Evolutionary conservation across 2,329 filamentous ascomycete genomes (phyloP).

Genomic region (Cladosporium velox): DNA sequence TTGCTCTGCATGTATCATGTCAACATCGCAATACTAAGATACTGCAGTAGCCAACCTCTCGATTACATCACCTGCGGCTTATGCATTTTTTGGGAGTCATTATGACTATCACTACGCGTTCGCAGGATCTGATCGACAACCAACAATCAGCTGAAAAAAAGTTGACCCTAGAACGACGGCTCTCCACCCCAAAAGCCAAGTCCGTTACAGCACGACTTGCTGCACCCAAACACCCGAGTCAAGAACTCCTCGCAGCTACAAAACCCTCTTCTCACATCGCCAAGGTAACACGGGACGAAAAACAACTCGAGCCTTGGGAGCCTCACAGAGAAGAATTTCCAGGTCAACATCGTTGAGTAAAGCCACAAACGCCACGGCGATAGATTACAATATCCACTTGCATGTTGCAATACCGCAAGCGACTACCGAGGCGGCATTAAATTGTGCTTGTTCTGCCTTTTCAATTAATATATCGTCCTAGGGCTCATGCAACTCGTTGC

Average conservation of each 20-base stretch:
- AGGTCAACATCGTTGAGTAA: neutral
- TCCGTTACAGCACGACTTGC: neutral
- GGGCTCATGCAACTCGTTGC: neutral
- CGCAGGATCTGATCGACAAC: constrained; percentile 4
- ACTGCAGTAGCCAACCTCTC: neutral
- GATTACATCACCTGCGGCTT: neutral
- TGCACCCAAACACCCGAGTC: neutral
- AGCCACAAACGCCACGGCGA: neutral
- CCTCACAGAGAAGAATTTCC: neutral
- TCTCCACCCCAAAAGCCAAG: constrained; percentile 7
- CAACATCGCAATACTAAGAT: neutral
- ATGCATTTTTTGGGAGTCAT: neutral
- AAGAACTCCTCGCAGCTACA: neutral
- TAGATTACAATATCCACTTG: neutral
- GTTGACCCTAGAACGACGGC: neutral
- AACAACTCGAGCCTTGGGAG: neutral
- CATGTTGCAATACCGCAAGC: neutral
- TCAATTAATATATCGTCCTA: neutral
- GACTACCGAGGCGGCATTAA: neutral
- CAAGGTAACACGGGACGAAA: neutral
- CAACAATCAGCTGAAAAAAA: constrained; percentile 7
- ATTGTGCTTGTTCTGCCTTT: neutral
- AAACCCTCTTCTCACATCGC: neutral
- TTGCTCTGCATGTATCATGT: neutral
- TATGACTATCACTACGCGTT: neutral